These are phyloP conservation scores for Talaromyces borbonicus DNA, from an alignment of 495 filamentous ascomycete species.

Conservation along the genomic window DNA sequence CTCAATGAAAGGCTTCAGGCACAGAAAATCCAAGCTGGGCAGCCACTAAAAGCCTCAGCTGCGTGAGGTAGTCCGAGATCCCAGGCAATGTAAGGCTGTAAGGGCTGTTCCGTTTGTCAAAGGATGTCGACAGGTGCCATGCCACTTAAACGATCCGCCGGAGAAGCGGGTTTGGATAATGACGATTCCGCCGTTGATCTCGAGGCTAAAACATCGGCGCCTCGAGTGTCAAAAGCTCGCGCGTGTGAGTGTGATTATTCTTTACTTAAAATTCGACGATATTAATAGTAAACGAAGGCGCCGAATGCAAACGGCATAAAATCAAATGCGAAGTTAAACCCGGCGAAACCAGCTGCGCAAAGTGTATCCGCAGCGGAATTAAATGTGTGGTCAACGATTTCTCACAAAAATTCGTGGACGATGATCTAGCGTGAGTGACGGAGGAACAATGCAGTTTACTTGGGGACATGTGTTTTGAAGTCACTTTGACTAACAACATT, in stretches of 20 bases:
- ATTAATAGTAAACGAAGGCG: constrained; percentile 20
- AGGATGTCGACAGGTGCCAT: constrained; percentile 16
- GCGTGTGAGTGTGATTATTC: constrained; percentile 27
- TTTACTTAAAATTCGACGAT: constrained; percentile 6
- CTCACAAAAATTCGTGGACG: constrained; percentile 40
- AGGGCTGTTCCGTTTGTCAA: background rate
- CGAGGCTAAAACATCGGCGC: constrained; percentile 13
- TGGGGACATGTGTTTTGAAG: background rate
- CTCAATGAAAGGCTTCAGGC: too few relatives aligned
- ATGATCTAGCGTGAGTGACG: constrained; percentile 32
- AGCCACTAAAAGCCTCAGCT: too few relatives aligned
- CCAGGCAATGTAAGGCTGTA: background rate
- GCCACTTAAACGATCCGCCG: constrained; percentile 34
- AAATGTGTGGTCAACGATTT: constrained; percentile 41
- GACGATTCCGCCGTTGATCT: constrained; percentile 7
- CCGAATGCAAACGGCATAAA: constrained; percentile 40
- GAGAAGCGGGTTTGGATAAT: constrained; percentile 29
- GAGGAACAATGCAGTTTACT: background rate
- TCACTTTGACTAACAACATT: background rate
- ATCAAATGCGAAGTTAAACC: constrained; percentile 37
- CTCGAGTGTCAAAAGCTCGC: constrained; percentile 38
- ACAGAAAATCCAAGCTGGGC: too few relatives aligned
- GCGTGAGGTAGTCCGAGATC: too few relatives aligned
- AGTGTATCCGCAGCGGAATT: constrained; percentile 37
- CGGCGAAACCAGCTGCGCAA: constrained; percentile 33